Evolutionary conservation across 2,329 filamentous ascomycete genomes (phyloP).

Genomic region (Neonectria ditissima): DNA sequence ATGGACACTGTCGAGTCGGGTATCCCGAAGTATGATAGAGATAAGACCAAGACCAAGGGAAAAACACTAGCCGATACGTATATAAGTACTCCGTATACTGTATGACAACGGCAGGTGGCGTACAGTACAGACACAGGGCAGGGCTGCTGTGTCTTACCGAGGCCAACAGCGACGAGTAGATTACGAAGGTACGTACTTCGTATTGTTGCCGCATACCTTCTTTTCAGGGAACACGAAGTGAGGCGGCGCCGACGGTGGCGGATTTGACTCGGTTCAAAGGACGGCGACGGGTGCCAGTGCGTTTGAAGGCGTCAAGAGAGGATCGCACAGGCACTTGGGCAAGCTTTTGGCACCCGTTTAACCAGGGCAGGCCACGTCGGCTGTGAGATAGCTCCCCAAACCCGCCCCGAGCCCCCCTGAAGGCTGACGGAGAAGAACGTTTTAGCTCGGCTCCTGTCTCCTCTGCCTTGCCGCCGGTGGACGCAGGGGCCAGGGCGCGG

Average conservation of each 20-base stretch:
- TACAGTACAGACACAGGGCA: slow-evolving; percentile 36
- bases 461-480: slow-evolving; percentile 42
- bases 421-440: slow-evolving; percentile 36
- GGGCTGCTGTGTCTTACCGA: slow-evolving; percentile 26
- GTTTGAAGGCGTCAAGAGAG: slow-evolving; percentile 9
- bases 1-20: slow-evolving; percentile 29
- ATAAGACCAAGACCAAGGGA: slow-evolving; percentile 33
- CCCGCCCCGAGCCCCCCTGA: slow-evolving; percentile 27
- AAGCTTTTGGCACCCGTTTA: not conserved
- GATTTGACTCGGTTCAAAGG: slow-evolving; percentile 44
- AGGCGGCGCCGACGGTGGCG: slow-evolving; percentile 43
- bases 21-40: slow-evolving; percentile 32
- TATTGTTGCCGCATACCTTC: slow-evolving; percentile 18
- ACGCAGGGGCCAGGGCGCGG: slow-evolving; percentile 33
- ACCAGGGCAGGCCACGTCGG: slow-evolving; percentile 13
- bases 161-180: slow-evolving; percentile 32
- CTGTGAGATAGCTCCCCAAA: slow-evolving; percentile 10
- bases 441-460: slow-evolving; percentile 40
- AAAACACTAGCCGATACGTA: slow-evolving; percentile 33
- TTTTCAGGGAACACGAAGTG: slow-evolving; percentile 35
- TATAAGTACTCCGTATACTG: slow-evolving; percentile 26
- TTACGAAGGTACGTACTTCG: slow-evolving; percentile 30
- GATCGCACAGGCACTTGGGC: slow-evolving; percentile 6
- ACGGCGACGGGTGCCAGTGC: slow-evolving; percentile 29
- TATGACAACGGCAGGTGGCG: slow-evolving; percentile 29